These are phyloP conservation scores for Mycotypha africana DNA, from an alignment of 371 early-diverging fungal genomes.

Conservation along the genomic window DNA sequence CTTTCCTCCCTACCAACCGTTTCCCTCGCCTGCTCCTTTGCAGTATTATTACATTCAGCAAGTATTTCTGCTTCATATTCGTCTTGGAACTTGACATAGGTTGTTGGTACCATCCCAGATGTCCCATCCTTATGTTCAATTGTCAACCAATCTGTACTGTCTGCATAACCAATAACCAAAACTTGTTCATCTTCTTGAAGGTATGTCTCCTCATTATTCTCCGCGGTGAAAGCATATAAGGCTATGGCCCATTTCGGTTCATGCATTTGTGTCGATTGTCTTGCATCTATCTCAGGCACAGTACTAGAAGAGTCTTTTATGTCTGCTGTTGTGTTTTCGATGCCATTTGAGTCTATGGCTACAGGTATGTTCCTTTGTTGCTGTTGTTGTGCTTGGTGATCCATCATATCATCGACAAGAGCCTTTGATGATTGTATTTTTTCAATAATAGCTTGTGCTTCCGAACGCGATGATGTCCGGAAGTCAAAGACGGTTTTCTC, in stretches of 20 bases:
- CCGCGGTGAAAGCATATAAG: constrained; percentile 71
- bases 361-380: too few species aligned
- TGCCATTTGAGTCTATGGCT: too few species aligned
- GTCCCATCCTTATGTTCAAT: constrained; percentile 42
- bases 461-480: constrained; percentile 55
- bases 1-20: constrained; percentile 24
- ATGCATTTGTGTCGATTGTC: constrained; percentile 22
- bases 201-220: constrained; percentile 69
- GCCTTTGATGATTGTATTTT: constrained; percentile 56
- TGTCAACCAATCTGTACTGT: constrained; percentile 80
- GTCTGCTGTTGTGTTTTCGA: too few species aligned
- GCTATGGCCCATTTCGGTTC: constrained; percentile 64
- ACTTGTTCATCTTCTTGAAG: constrained; percentile 72
- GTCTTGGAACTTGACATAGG: constrained; percentile 48
- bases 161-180: constrained; percentile 67
- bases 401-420: too few species aligned
- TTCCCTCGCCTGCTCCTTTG: constrained; percentile 18
- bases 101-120: constrained; percentile 52
- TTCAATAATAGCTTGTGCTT: constrained; percentile 58
- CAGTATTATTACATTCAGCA: constrained; percentile 18
- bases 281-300: too few species aligned
- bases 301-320: too few species aligned
- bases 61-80: constrained; percentile 19
- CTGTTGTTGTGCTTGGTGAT: too few species aligned
- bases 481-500: constrained; percentile 54